These are phyloP conservation scores for Glycyrrhiza uralensis DNA, from an alignment of 306 rosid species.

Conservation along the genomic window DNA sequence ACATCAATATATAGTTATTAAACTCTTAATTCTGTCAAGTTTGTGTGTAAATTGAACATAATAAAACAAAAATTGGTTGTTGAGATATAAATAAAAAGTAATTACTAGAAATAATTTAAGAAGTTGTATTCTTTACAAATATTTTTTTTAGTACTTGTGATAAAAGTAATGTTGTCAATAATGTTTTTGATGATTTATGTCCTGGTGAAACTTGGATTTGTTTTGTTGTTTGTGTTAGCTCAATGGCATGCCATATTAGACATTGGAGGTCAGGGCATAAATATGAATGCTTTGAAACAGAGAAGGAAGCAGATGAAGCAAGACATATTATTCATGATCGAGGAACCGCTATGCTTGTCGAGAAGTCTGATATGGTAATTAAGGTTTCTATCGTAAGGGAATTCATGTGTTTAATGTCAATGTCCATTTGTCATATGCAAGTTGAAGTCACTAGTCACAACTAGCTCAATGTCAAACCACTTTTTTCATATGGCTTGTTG, in stretches of 20 bases:
- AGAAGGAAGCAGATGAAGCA: neutral
- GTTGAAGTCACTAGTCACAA: neutral
- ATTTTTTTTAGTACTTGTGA: neutral
- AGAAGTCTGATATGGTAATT: slow-evolving; percentile 21
- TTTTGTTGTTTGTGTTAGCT: slow-evolving; percentile 16
- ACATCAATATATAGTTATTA: too few species aligned
- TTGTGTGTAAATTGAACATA: too few species aligned
- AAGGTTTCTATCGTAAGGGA: slow-evolving; percentile 2
- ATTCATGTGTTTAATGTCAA: neutral
- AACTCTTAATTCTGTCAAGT: too few species aligned
- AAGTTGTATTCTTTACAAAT: neutral
- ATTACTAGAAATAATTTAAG: too few species aligned
- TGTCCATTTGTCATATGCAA: slow-evolving; percentile 2
- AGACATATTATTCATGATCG: neutral
- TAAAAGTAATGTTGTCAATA: neutral
- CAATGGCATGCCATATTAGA: slow-evolving; percentile 23
- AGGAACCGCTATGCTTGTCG: neutral
- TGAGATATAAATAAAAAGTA: too few species aligned
- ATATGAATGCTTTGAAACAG: slow-evolving; percentile 27
- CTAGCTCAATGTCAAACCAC: neutral
- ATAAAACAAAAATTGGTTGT: too few species aligned
- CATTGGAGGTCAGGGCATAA: slow-evolving; percentile 36
- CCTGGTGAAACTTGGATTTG: neutral
- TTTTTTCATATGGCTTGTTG: neutral
- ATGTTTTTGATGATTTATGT: neutral